Evolutionary conservation across 73 alveolate species (phyloP), one percentile per base, ranked within the genome.

Genomic region (Chromera velia): DNA sequence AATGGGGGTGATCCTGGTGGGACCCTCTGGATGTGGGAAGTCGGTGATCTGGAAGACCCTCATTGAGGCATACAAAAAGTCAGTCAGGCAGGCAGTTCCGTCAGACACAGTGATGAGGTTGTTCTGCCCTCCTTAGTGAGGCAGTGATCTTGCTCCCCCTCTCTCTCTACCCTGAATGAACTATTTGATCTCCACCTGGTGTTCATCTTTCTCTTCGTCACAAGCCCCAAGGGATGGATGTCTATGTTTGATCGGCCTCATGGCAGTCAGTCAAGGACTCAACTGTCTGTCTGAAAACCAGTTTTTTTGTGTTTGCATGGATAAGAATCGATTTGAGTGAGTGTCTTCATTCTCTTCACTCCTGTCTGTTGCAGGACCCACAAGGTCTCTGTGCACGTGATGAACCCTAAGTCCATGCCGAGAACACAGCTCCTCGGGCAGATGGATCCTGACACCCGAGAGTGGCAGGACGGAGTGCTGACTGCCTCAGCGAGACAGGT

Each of bases 11-110:
- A 99, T 97, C 75, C 90, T 97, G 33, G 99, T 97, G 26, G 99
- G 99, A 0, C 99, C 99, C 0, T 97, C 99, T 0, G 99, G 99
- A 17, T 97, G 99, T 74, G 99, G 99, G 65, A 97, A 97, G 78
- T 91, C 98, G 30, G 95, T 99, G 1, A 97, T 97, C 32, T 97
- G 99, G 99, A 97, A 91, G 81, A 91, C 94, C 27, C 89, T 97
- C 68, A 92, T 93, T 83, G 91, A 91, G 70, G 98, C 99, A 28
- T 95, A 94, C 84, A 97, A 92, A 76, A 97, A 96, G 90, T 40
- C 22, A 40, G 55, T 13, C 4, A 40, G 22, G 13, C 22, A 40
- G 55, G 55, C 55, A 13, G 22, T 13, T 40, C n/a, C n/a, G n/a
- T n/a, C n/a, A n/a, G n/a, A n/a, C n/a, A n/a, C n/a, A n/a, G n/a